These are phyloP conservation scores for Schizochytrium sp. DNA, from an alignment of 108 stramenopile species.

Conservation along the genomic window DNA sequence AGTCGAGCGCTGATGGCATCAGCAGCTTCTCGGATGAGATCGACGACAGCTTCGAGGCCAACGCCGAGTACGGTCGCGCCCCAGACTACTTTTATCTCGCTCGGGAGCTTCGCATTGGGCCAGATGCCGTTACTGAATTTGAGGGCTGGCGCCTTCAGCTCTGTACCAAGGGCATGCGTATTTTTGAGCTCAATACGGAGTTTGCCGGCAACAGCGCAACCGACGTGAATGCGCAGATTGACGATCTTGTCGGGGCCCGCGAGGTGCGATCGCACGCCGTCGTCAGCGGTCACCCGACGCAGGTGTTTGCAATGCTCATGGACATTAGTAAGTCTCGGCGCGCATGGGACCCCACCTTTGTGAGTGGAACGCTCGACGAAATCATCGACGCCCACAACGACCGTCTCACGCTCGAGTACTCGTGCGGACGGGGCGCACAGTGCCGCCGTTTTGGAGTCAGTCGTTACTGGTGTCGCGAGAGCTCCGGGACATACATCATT, in stretches of 20 bases:
- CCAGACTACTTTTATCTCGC: not conserved
- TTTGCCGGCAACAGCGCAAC: constrained; percentile 4
- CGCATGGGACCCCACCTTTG: not conserved
- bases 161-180: not conserved
- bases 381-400: not conserved
- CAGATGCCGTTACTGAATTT: not conserved
- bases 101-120: not conserved
- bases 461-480: not conserved
- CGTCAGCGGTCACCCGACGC: not conserved
- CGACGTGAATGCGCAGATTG: not conserved
- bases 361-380: not conserved
- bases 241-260: not conserved
- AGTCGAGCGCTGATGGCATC: not conserved
- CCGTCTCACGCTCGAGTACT: not conserved
- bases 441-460: not conserved
- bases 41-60: not conserved
- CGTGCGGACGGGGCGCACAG: not conserved
- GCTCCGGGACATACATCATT: not conserved
- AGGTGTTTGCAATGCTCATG: constrained; percentile 11
- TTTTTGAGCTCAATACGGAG: not conserved
- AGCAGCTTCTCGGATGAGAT: not conserved
- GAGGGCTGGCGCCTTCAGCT: not conserved
- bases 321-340: not conserved
- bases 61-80: not conserved
- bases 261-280: not conserved